These are phyloP conservation scores for Xenoacremonium recifei DNA, from an alignment of 2,329 filamentous ascomycete species.

Conservation along the genomic window DNA sequence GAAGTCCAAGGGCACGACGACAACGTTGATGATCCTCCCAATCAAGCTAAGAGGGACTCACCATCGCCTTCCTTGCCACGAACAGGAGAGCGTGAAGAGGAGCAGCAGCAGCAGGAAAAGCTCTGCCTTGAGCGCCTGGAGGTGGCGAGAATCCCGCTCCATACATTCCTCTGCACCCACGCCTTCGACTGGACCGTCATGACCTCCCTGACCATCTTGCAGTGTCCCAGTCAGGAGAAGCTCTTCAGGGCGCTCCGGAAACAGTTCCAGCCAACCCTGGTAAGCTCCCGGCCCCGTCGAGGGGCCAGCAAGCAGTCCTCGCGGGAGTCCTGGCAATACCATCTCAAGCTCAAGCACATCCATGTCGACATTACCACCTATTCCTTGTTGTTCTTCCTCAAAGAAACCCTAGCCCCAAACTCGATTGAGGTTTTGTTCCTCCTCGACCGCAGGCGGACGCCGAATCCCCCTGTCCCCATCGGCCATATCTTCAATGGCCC, in stretches of 20 bases:
- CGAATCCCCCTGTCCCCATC: constrained; percentile 8
- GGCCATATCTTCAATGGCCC: constrained; percentile 6
- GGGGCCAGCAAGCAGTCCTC: constrained; percentile 2
- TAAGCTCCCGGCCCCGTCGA: constrained; percentile 3
- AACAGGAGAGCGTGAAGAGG: too few species aligned
- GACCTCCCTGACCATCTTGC: constrained; percentile 12
- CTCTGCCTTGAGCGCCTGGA: constrained; percentile 13
- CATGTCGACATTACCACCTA: constrained; percentile 14
- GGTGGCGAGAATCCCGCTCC: constrained; percentile 9
- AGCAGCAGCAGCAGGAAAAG: not conserved
- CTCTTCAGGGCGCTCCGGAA: constrained; percentile 10
- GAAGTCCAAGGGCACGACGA: not conserved
- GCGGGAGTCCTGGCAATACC: constrained; percentile 6
- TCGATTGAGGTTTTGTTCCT: constrained; percentile 12
- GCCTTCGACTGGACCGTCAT: constrained; percentile 15
- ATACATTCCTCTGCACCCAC: constrained; percentile 8
- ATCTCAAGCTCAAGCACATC: constrained; percentile 10
- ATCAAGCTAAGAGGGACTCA: too few species aligned
- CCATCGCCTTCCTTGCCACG: too few species aligned
- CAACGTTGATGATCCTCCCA: not conserved
- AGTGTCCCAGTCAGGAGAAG: constrained; percentile 11
- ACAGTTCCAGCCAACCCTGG: constrained; percentile 7
- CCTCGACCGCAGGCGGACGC: constrained; percentile 9
- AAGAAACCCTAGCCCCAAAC: constrained; percentile 12
- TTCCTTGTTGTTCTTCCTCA: constrained; percentile 10